Percentiles rank a stretch among this genome's conserved stretches.
Conservation (phyloP, 176 grass and related monocot species). For the Leersia perrieri region DNA sequence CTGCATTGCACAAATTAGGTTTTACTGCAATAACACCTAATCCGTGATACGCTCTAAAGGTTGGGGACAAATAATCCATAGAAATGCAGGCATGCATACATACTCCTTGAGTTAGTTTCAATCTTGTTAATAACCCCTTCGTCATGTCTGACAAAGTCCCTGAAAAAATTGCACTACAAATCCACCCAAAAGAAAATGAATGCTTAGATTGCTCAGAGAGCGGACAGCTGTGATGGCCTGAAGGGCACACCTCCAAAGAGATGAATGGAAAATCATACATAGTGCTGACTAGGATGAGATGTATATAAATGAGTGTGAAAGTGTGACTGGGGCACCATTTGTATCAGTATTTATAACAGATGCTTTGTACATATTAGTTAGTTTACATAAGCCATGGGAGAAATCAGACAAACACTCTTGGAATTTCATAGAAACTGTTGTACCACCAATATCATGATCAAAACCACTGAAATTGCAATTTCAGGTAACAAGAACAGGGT, state of each 20-base stretch:
- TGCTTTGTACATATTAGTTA: too few species aligned
- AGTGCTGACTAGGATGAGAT: not conserved
- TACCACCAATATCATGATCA: constrained; percentile 2
- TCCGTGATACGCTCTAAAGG: not conserved
- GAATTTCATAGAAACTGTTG: not conserved
- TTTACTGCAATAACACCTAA: constrained; percentile 1
- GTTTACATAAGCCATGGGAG: not conserved
- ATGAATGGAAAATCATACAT: not conserved
- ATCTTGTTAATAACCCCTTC: not conserved
- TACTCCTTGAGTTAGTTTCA: not conserved
- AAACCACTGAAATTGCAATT: not conserved
- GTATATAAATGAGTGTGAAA: not conserved
- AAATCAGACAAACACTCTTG: not conserved
- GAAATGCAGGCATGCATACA: not conserved
- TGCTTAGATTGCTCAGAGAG: not conserved
- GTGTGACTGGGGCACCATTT: not conserved
- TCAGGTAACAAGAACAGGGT: not conserved
- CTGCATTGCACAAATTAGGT: not conserved
- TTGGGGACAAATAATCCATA: not conserved
- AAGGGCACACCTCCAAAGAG: not conserved
- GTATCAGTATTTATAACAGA: not conserved
- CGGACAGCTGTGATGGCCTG: not conserved
- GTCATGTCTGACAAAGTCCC: not conserved
- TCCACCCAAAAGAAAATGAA: not conserved
- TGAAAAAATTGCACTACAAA: not conserved